phyloP scores from a whole-genome alignment of 148 eudicot species.

The Tetragonia tetragonoides region DNA sequence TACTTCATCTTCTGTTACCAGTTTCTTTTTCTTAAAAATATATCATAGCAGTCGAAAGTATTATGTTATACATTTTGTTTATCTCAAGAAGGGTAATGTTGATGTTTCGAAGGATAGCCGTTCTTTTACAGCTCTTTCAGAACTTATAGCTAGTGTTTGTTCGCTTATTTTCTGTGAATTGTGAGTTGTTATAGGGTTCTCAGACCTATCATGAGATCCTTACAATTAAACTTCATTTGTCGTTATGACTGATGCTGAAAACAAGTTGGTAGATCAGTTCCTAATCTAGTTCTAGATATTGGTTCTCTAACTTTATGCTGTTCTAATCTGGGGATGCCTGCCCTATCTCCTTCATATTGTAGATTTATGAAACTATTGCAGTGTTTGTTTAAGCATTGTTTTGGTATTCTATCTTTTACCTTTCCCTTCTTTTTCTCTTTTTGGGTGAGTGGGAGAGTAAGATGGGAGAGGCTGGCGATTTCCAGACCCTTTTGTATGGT shows the following conservation, averaged over 20 bases:
- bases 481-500: background rate
- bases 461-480: background rate
- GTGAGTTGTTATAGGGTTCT: background rate
- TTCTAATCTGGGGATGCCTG: background rate
- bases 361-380: background rate
- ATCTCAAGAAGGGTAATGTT: background rate
- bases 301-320: background rate
- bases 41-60: background rate
- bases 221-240: constrained; percentile 1
- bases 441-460: background rate
- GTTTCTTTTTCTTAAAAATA: background rate
- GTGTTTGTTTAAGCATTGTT: background rate
- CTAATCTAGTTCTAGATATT: background rate
- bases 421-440: background rate
- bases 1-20: background rate
- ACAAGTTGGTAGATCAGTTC: background rate
- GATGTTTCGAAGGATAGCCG: background rate
- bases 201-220: background rate
- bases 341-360: background rate
- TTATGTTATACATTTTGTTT: constrained; percentile 1
- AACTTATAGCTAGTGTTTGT: no score
- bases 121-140: background rate
- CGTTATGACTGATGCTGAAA: background rate
- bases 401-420: background rate
- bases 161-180: background rate